Evolutionary conservation across 1,139 yeast species (phyloP).

Genomic region (Zygotorulaspora mrakii): DNA sequence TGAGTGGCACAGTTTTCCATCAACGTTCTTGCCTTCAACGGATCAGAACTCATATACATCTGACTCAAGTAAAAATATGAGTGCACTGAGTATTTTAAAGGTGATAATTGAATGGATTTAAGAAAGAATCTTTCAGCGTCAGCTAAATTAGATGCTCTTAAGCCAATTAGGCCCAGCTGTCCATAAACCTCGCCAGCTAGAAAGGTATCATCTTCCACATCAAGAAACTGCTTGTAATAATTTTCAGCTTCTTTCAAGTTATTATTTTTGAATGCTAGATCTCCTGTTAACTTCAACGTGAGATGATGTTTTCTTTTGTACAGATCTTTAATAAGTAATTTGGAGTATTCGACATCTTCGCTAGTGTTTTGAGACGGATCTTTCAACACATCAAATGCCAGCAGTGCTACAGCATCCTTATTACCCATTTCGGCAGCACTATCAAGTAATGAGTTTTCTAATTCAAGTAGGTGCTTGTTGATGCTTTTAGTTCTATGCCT

Average conservation of each 20-base stretch:
- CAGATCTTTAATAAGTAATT: slow-evolving; percentile 56
- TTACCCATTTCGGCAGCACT: slow-evolving; percentile 81
- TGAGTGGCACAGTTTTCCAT: slow-evolving; percentile 71
- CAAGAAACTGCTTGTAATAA: slow-evolving; percentile 59
- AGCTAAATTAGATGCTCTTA: slow-evolving; percentile 49
- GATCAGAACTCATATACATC: slow-evolving; percentile 54
- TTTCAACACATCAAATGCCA: slow-evolving; percentile 59
- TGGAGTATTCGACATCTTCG: slow-evolving; percentile 63
- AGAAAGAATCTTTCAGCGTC: slow-evolving; percentile 58
- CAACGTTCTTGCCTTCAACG: slow-evolving; percentile 59
- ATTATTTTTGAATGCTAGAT: slow-evolving; percentile 52
- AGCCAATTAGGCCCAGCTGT: slow-evolving; percentile 62
- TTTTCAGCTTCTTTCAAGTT: slow-evolving; percentile 50
- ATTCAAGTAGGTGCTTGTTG: slow-evolving; percentile 50
- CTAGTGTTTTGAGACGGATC: slow-evolving; percentile 27
- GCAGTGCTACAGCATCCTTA: slow-evolving; percentile 70
- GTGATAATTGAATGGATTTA: slow-evolving; percentile 56
- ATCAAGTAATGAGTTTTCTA: slow-evolving; percentile 71
- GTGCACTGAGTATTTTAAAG: slow-evolving; percentile 55
- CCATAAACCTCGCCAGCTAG: slow-evolving; percentile 72
- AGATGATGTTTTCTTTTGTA: slow-evolving; percentile 59
- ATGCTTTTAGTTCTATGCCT: slow-evolving; percentile 58
- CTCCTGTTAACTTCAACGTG: slow-evolving; percentile 71
- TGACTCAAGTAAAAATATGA: slow-evolving; percentile 80
- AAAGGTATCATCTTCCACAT: slow-evolving; percentile 51